Conservation (phyloP, 495 filamentous ascomycete genomes). For the Corynascus novoguineensis region DNA sequence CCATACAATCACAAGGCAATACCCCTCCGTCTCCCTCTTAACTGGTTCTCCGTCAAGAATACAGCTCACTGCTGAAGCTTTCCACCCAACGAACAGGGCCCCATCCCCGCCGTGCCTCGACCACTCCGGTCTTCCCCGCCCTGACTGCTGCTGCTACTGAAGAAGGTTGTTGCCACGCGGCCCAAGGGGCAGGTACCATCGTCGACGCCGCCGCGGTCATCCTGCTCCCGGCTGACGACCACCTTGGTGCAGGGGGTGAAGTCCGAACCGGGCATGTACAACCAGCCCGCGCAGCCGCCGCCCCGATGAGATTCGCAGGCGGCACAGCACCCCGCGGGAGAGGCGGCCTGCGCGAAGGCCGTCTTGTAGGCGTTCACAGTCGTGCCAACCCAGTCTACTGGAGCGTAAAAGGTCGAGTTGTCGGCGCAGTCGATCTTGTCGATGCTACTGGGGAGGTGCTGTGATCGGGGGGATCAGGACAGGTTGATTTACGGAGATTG, state of each 20-base stretch:
- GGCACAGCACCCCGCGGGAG: conserved; percentile 21
- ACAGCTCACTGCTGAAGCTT: not conserved
- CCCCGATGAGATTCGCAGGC: conserved; percentile 1
- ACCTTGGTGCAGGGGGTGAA: conserved; percentile 26
- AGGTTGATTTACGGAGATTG: not conserved
- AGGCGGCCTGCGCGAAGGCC: conserved; percentile 4
- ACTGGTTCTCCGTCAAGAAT: not conserved
- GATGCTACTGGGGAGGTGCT: not conserved
- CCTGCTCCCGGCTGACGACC: not conserved
- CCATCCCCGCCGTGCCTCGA: conserved; percentile 13
- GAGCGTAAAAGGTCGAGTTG: conserved; percentile 15
- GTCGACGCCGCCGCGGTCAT: not conserved
- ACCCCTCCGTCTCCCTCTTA: not conserved
- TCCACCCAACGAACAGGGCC: conserved; percentile 17
- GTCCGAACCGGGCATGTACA: conserved; percentile 4
- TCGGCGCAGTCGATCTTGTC: conserved; percentile 14
- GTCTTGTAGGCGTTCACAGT: not conserved
- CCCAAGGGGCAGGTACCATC: conserved; percentile 17
- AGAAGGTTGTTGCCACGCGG: conserved; percentile 10
- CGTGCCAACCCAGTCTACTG: conserved; percentile 16
- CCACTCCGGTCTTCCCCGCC: not conserved
- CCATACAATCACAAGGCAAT: conserved; percentile 1
- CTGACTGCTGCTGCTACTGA: not conserved
- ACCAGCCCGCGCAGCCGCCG: conserved; percentile 25
- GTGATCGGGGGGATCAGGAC: not conserved